Evolutionary conservation across 176 grass and related monocot species (phyloP).

Genomic region (Avena insularis): DNA sequence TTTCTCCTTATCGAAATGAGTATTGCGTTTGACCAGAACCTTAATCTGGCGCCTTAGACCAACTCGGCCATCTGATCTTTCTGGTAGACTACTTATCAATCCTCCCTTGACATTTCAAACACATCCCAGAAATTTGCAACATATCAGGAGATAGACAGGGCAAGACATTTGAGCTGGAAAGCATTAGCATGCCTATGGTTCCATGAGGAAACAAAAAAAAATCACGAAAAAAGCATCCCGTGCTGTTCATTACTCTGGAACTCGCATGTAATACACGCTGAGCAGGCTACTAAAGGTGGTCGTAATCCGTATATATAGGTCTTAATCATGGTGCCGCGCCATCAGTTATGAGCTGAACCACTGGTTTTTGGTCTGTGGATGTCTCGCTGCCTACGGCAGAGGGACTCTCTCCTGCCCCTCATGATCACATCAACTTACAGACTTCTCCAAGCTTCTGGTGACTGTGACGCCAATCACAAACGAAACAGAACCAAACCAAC

Average conservation of each 20-base stretch:
- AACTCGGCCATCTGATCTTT: conserved; percentile 69
- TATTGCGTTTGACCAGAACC: conserved; percentile 48
- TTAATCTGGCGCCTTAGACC: conserved; percentile 90
- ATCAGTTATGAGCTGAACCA: background rate
- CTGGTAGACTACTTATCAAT: no score
- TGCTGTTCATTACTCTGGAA: background rate
- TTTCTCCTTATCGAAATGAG: background rate
- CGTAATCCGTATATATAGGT: background rate
- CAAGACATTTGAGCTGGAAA: no score
- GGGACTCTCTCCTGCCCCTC: conserved; percentile 1
- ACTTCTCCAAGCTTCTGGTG: background rate
- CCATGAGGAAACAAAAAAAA: no score
- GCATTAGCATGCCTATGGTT: no score
- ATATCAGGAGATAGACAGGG: no score
- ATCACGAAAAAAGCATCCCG: no score
- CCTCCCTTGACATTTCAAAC: no score
- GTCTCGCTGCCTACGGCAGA: conserved; percentile 34
- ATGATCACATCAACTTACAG: conserved; percentile 3
- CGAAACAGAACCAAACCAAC: background rate
- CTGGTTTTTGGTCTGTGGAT: background rate
- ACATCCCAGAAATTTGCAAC: no score
- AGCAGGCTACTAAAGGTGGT: background rate
- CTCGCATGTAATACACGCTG: background rate
- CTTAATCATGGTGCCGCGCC: background rate
- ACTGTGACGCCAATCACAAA: conserved; percentile 1